These are phyloP conservation scores for Aegilops umbellulata DNA, from an alignment of 176 grass and related monocot species.

Conservation along the genomic window DNA sequence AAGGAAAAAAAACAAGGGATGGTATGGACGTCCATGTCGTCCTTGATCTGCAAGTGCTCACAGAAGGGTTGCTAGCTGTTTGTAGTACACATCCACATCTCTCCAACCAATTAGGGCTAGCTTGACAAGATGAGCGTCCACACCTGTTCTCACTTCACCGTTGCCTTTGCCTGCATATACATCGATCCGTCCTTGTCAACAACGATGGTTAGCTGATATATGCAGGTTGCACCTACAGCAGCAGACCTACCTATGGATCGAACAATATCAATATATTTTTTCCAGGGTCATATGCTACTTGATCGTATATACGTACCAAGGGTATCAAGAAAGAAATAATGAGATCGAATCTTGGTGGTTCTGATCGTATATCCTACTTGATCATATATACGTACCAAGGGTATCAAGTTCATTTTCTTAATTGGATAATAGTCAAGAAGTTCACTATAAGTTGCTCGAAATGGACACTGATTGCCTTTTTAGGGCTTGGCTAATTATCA, in stretches of 20 bases:
- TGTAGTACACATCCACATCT: not conserved
- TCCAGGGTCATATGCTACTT: not conserved
- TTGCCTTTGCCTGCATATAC: not conserved
- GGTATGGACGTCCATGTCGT: not conserved
- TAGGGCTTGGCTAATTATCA: not conserved
- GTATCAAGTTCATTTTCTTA: not conserved
- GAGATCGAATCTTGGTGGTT: not conserved
- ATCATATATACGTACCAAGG: no score
- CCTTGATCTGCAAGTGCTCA: not conserved
- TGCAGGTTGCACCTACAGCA: not conserved
- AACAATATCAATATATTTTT: not conserved
- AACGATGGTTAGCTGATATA: not conserved
- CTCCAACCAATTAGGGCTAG: constrained; percentile 3
- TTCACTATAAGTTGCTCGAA: not conserved
- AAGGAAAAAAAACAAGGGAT: not conserved
- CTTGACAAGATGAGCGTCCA: constrained; percentile 31
- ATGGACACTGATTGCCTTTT: not conserved
- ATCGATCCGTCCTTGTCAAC: not conserved
- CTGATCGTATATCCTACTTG: no score
- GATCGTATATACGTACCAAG: not conserved
- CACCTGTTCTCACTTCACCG: constrained; percentile 35
- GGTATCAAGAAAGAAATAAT: not conserved
- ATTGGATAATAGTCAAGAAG: no score
- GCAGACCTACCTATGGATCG: not conserved
- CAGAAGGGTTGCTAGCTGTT: constrained; percentile 15